These are phyloP conservation scores for Sclerotinia trifoliorum DNA, from an alignment of 2,329 filamentous ascomycete genomes.

Conservation along the genomic window DNA sequence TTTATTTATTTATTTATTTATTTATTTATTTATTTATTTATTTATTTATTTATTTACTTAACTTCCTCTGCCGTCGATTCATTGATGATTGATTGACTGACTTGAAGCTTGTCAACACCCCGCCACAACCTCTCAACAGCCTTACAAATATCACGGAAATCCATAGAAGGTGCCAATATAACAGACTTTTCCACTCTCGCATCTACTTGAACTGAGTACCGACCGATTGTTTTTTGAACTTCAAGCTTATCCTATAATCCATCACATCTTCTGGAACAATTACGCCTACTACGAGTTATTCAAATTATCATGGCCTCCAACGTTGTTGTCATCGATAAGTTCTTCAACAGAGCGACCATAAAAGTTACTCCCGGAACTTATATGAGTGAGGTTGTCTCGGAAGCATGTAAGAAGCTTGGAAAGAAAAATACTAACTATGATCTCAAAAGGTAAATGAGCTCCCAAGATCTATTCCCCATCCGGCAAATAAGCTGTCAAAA, in stretches of 20 bases:
- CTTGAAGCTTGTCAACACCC: too few species aligned
- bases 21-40: too few species aligned
- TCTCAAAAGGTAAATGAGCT: conserved; percentile 62
- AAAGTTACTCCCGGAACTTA: conserved; percentile 81
- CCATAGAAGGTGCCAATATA: conserved; percentile 27
- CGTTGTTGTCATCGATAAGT: conserved; percentile 81
- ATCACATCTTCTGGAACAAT: not conserved
- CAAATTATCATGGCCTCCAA: conserved; percentile 69
- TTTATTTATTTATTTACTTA: not conserved
- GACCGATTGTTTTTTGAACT: not conserved
- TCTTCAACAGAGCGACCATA: conserved; percentile 73
- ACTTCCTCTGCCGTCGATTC: too few species aligned
- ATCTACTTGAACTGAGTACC: not conserved
- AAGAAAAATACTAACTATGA: conserved; percentile 65
- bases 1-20: too few species aligned
- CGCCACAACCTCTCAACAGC: conserved; percentile 29
- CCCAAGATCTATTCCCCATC: not conserved
- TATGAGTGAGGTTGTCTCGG: conserved; percentile 78
- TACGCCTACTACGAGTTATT: not conserved
- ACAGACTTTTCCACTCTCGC: not conserved
- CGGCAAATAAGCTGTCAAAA: too few species aligned
- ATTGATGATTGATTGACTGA: not conserved
- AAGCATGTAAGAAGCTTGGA: conserved; percentile 78
- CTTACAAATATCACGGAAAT: conserved; percentile 36
- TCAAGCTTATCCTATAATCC: not conserved